Percentiles rank a stretch among this genome's conserved stretches.
Conservation (phyloP, 305 asterid species). For the Rubia peregrina region DNA sequence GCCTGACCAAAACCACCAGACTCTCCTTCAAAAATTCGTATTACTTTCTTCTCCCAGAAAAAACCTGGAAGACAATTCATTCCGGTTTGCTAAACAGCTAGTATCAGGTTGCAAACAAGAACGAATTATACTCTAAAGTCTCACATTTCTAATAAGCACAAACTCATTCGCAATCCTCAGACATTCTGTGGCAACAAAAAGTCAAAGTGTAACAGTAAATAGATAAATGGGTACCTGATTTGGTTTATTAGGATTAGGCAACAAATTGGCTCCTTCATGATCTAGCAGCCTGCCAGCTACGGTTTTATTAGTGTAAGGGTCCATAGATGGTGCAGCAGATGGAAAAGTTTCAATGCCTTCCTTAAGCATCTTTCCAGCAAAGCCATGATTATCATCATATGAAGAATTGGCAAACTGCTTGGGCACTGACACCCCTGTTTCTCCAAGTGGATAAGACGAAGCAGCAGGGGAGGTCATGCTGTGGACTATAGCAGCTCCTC, state of each 20-base stretch:
- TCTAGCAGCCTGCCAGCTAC: constrained; percentile 49
- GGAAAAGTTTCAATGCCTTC: constrained; percentile 55
- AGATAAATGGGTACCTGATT: constrained; percentile 30
- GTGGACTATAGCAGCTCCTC: constrained; percentile 53
- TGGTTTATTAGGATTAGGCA: constrained; percentile 45
- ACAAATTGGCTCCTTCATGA: constrained; percentile 43
- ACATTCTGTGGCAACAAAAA: background rate
- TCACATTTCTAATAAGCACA: background rate
- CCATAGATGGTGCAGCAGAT: constrained; percentile 37
- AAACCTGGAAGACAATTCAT: background rate
- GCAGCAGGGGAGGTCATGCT: constrained; percentile 49
- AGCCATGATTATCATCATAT: constrained; percentile 57
- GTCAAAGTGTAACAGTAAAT: constrained; percentile 1
- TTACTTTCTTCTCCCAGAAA: background rate
- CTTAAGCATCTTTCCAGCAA: constrained; percentile 51
- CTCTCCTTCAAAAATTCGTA: background rate
- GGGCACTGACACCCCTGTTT: constrained; percentile 45
- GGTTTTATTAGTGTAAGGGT: constrained; percentile 49
- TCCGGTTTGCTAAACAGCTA: background rate
- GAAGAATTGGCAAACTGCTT: constrained; percentile 69
- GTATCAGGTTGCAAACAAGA: background rate
- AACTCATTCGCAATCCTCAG: background rate
- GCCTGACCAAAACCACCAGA: background rate
- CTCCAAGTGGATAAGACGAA: constrained; percentile 55
- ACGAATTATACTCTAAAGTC: background rate